Conservation (phyloP, 225 moss, liverwort and hornwort genomes). For the Thuidium tamariscinum region DNA sequence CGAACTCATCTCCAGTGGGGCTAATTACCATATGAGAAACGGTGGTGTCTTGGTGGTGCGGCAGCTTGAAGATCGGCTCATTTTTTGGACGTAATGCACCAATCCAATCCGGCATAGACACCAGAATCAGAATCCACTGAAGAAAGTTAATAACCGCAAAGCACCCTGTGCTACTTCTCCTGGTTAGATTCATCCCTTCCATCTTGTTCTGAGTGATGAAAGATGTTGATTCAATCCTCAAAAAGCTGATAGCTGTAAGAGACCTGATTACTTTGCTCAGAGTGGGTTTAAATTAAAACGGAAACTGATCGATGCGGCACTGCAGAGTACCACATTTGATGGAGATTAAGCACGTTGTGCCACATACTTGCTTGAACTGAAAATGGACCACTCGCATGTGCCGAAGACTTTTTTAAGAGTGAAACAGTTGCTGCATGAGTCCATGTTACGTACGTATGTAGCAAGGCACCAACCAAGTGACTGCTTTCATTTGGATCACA, state of each 20-base stretch:
- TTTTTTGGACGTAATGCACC: neutral
- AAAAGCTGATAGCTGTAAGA: neutral
- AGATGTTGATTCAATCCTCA: neutral
- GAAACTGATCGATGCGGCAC: neutral
- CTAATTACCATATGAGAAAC: neutral
- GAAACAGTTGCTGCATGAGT: conserved; percentile 4
- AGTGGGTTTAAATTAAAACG: neutral
- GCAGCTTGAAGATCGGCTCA: neutral
- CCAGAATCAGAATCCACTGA: neutral
- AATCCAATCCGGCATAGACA: neutral
- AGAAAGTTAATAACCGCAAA: neutral
- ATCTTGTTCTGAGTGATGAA: neutral
- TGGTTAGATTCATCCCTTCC: neutral
- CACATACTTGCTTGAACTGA: neutral
- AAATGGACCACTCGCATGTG: neutral
- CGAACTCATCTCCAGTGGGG: neutral
- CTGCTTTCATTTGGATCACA: neutral
- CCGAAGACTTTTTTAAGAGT: neutral
- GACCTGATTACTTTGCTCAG: neutral
- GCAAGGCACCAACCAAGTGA: neutral
- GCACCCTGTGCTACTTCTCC: neutral
- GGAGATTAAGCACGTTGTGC: neutral
- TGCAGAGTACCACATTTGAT: neutral
- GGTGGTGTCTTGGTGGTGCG: neutral
- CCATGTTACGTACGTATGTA: neutral